These are phyloP conservation scores for Ascochyta koolunga DNA, from an alignment of 2,329 filamentous ascomycete species.

Conservation along the genomic window DNA sequence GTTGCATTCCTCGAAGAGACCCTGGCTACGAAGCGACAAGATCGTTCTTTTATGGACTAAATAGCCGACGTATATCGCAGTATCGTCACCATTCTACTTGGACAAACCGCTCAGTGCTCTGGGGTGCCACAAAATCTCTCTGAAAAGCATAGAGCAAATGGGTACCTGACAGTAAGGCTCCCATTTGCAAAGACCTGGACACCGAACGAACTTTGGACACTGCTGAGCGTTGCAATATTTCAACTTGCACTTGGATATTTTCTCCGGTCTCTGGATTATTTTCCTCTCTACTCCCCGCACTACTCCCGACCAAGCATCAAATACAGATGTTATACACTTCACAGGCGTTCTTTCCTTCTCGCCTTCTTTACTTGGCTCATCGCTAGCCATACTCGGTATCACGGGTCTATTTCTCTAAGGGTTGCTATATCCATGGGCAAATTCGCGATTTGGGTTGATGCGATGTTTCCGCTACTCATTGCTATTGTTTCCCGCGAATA, in stretches of 20 bases:
- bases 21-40: conserved; percentile 2
- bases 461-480: conserved; percentile 71
- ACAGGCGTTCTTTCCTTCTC: conserved; percentile 77
- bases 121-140: neutral
- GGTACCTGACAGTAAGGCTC: conserved; percentile 30
- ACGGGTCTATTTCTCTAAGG: conserved; percentile 78
- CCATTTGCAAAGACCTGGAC: conserved; percentile 60
- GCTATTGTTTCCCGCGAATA: conserved; percentile 74
- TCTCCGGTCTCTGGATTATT: conserved; percentile 76
- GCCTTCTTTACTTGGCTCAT: conserved; percentile 73
- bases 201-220: conserved; percentile 60
- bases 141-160: neutral
- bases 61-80: conserved; percentile 1
- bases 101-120: neutral
- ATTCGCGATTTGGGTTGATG: conserved; percentile 70
- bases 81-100: neutral
- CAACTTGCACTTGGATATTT: conserved; percentile 74
- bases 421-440: conserved; percentile 72
- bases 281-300: conserved; percentile 74
- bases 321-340: conserved; percentile 58
- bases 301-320: conserved; percentile 38
- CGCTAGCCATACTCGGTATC: conserved; percentile 76
- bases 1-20: conserved; percentile 1
- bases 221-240: conserved; percentile 71
- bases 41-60: neutral